A percentile compares a stretch with the other conserved stretches of the same genome.
These are phyloP conservation scores for Apophysomyces ossiformis DNA, from an alignment of 371 early-diverging fungal species.

Conservation along the genomic window DNA sequence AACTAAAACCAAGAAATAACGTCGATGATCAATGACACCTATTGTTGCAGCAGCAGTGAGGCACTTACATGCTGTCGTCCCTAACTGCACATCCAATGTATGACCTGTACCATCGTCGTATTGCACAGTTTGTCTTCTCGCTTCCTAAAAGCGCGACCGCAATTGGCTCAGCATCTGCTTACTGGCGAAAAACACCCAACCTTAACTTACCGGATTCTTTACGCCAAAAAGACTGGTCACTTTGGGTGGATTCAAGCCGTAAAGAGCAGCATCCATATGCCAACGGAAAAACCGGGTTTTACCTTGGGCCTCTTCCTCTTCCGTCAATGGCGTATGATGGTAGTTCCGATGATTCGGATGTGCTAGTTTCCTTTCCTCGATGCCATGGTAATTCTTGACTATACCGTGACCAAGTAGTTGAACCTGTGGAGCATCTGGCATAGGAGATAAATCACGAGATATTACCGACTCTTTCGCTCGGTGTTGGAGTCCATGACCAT, in stretches of 20 bases:
- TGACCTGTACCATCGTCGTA: slow-evolving; percentile 51
- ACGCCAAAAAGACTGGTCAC: slow-evolving; percentile 51
- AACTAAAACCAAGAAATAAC: slow-evolving; percentile 25
- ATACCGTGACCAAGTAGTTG: slow-evolving; percentile 51
- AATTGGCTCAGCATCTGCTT: no score
- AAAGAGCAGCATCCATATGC: slow-evolving; percentile 61
- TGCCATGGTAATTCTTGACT: slow-evolving; percentile 47
- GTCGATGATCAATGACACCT: not conserved
- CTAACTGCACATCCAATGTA: slow-evolving; percentile 50
- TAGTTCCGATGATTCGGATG: slow-evolving; percentile 50
- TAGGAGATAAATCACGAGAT: slow-evolving; percentile 50
- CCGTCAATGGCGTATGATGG: slow-evolving; percentile 38
- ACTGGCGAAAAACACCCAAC: not conserved
- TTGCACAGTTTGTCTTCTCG: slow-evolving; percentile 43
- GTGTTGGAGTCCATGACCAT: slow-evolving; percentile 52
- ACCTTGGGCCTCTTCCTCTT: slow-evolving; percentile 47
- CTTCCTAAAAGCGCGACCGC: slow-evolving; percentile 28
- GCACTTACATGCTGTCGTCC: slow-evolving; percentile 54
- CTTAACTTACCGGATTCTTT: slow-evolving; percentile 49
- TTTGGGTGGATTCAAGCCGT: slow-evolving; percentile 50
- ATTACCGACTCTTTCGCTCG: slow-evolving; percentile 47
- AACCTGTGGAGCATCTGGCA: slow-evolving; percentile 48
- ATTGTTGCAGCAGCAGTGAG: not conserved
- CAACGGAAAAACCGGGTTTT: slow-evolving; percentile 55
- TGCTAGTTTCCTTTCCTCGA: slow-evolving; percentile 43